phyloP scores from a whole-genome alignment of 2,329 filamentous ascomycete species.

The Xylariales sp. region DNA sequence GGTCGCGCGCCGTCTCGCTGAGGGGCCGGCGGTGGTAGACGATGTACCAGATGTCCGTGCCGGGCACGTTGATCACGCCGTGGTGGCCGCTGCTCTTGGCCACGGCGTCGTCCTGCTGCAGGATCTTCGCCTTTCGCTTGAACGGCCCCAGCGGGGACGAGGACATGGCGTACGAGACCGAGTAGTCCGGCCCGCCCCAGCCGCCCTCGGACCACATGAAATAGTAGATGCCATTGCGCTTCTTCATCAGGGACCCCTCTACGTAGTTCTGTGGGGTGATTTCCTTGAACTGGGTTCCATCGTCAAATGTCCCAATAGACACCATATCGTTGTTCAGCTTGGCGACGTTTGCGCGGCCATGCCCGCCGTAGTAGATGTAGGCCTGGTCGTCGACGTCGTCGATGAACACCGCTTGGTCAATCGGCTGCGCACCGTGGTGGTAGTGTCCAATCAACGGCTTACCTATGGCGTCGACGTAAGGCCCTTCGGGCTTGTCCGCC shows the following conservation, averaged over 20 bases:
- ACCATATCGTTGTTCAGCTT: slow-evolving; percentile 39
- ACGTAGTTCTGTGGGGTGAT: slow-evolving; percentile 42
- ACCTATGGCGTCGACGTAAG: slow-evolving; percentile 36
- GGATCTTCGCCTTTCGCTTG: slow-evolving; percentile 29
- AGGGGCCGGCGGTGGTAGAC: slow-evolving; percentile 41
- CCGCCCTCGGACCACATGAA: slow-evolving; percentile 40
- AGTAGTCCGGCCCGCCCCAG: slow-evolving; percentile 41
- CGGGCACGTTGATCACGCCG: slow-evolving; percentile 32
- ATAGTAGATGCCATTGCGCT: slow-evolving; percentile 35
- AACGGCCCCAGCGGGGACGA: slow-evolving; percentile 37
- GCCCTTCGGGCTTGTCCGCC: slow-evolving; percentile 30
- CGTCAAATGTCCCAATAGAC: slow-evolving; percentile 33
- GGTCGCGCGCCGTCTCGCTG: slow-evolving; percentile 37
- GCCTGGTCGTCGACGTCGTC: slow-evolving; percentile 31
- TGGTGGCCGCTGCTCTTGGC: slow-evolving; percentile 35
- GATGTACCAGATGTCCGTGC: slow-evolving; percentile 36
- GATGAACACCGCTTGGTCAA: slow-evolving; percentile 39
- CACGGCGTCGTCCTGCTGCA: slow-evolving; percentile 28
- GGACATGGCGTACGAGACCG: slow-evolving; percentile 37
- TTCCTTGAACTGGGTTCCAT: slow-evolving; percentile 33
- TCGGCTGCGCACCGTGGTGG: slow-evolving; percentile 42
- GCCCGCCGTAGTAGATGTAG: slow-evolving; percentile 40
- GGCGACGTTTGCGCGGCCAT: slow-evolving; percentile 36
- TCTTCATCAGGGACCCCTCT: slow-evolving; percentile 39
- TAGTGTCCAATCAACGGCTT: slow-evolving; percentile 36